Conservation (phyloP, 169 alveolate genomes). For the Besnoitia besnoiti region DNA sequence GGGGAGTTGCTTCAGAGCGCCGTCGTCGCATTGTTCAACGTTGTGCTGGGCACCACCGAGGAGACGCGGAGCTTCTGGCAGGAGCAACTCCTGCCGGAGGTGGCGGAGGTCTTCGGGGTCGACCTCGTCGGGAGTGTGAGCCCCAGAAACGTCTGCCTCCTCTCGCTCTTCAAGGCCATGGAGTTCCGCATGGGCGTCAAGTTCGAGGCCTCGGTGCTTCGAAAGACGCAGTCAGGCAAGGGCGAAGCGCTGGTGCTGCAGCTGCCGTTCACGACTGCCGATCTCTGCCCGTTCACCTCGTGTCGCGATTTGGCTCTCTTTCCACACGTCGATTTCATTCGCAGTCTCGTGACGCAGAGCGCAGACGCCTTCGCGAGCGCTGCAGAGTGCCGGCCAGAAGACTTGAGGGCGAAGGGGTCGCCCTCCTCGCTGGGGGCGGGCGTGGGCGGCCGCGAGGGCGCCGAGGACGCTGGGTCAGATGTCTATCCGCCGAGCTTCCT, state of each 20-base stretch:
- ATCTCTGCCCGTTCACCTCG: constrained; percentile 50
- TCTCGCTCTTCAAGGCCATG: constrained; percentile 69
- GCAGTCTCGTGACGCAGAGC: not conserved
- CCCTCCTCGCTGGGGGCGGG: not conserved
- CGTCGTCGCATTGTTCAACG: constrained; percentile 63
- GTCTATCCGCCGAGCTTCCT: too few species aligned
- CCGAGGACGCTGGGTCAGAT: too few species aligned
- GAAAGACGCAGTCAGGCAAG: not conserved
- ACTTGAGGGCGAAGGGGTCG: not conserved
- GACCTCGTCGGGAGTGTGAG: constrained; percentile 49
- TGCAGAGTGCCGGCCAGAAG: not conserved
- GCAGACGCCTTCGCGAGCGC: not conserved
- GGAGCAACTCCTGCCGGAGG: constrained; percentile 65
- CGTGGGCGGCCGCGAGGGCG: not conserved
- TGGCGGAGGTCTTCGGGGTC: constrained; percentile 58
- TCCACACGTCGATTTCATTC: constrained; percentile 49
- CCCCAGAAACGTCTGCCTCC: constrained; percentile 54
- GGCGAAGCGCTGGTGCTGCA: constrained; percentile 27
- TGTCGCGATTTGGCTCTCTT: constrained; percentile 54
- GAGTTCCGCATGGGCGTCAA: constrained; percentile 52
- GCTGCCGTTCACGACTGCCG: constrained; percentile 62
- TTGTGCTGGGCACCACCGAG: constrained; percentile 53
- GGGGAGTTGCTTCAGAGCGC: constrained; percentile 22
- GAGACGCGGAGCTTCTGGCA: constrained; percentile 65
- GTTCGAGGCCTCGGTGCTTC: not conserved